Base-by-base conservation (phyloP, 345 rosid species). In the Draba incana region DNA sequence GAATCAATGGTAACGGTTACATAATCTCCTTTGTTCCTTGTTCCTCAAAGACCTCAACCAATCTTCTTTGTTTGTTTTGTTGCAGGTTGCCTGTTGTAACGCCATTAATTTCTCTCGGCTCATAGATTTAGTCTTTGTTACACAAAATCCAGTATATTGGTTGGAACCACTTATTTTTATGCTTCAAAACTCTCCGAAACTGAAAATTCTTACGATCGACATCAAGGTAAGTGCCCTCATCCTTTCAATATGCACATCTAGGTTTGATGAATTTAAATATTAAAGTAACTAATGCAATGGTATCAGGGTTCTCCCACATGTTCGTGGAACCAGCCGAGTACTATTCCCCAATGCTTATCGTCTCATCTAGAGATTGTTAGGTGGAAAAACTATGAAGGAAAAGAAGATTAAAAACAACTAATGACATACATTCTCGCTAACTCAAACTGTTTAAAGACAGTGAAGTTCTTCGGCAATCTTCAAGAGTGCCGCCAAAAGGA, bases 391-490 rank as follows among this genome's bases (percentile, higher is more conserved):
- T 62, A 46, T 31, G 31, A 0, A 47, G 44, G 67, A 62, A 62
- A 30, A 16, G 45, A 62, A 45, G 15, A 45, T 30, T 42, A 45
- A 41, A 61, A 61, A 45, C 42, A 15, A 15, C 42, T 61, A 61
- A 0, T 30, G 3, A 6, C 42, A 44, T 45, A 61, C 53, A 61
- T 61, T 28, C 53, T 61, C 42, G 53, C 53, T 15, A 30, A 30
- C 42, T 61, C 28, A 45, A 45, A 30, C 10, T 44, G 52, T 28
- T 62, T 45, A 15, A 62, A 45, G 43, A 60, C 6, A 43, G 39
- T 59, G 37, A 12, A 42, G 48, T 41, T 59, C 49, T 42, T 20
- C 4, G 42, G 24, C 37, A 25, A 59, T 25, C 23, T 13, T 42
- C 37, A 42, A 59, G 64, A 42, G 49, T 42, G 20, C 20, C 20